Percentiles rank a stretch among this genome's conserved stretches.
phyloP scores from a whole-genome alignment of 768 basidiomycete genomes.

The Kwoniella sp. region DNA sequence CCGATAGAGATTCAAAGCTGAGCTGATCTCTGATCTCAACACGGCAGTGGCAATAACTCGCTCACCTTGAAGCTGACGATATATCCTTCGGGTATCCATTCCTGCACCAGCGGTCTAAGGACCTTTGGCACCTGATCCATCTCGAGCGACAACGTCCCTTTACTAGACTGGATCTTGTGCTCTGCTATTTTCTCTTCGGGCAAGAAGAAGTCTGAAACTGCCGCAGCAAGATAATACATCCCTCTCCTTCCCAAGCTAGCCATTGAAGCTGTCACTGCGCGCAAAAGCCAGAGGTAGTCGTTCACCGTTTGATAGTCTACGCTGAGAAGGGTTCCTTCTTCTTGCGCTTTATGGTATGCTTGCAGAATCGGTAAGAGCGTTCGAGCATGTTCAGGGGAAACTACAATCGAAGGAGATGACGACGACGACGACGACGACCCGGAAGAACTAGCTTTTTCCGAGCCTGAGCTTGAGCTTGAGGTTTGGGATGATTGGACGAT shows the following conservation, averaged over 20 bases:
- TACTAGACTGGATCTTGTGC: conserved; percentile 97
- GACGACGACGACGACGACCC: conserved; percentile 24
- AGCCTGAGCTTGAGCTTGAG: conserved; percentile 21
- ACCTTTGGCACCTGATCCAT: conserved; percentile 99
- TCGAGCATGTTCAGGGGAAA: conserved; percentile 66
- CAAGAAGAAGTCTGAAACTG: conserved; percentile 97
- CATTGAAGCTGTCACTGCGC: conserved; percentile 77
- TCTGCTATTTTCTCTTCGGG: conserved; percentile 90
- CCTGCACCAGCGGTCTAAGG: conserved; percentile 84
- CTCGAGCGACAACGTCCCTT: conserved; percentile 87
- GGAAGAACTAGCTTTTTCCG: conserved; percentile 51
- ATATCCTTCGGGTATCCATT: conserved; percentile 88
- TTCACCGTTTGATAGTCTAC: conserved; percentile 91
- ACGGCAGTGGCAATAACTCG: not conserved
- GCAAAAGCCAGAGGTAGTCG: conserved; percentile 91
- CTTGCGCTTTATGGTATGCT: conserved; percentile 78
- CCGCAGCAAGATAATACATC: conserved; percentile 96
- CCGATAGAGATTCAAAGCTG: too few species aligned
- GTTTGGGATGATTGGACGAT: conserved; percentile 56
- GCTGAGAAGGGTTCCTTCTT: conserved; percentile 72
- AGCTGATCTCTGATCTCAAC: too few species aligned
- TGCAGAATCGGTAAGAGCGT: conserved; percentile 72
- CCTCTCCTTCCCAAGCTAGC: conserved; percentile 68
- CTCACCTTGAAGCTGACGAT: conserved; percentile 95
- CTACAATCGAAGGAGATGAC: conserved; percentile 62